A percentile compares a stretch with the other conserved stretches of the same genome.
phyloP scores from a whole-genome alignment of 768 basidiomycete species.

The Tephrocybe sp. region DNA sequence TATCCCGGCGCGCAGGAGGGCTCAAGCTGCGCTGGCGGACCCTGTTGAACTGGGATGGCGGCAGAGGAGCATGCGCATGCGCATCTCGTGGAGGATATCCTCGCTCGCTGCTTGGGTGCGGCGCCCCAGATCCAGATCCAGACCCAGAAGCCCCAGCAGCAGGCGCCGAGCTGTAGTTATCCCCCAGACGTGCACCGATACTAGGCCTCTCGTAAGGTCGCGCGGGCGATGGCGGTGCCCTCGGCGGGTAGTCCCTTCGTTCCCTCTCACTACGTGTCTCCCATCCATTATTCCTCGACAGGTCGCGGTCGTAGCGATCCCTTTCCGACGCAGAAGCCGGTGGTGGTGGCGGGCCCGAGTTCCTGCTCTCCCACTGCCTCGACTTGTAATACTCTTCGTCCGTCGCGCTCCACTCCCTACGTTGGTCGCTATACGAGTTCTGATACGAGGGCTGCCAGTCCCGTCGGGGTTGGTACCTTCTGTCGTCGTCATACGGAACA shows the following conservation, averaged over 20 bases:
- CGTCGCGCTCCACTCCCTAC: constrained; percentile 24
- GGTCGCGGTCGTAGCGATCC: constrained; percentile 37
- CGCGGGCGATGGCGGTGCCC: constrained; percentile 15
- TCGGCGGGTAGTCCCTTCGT: constrained; percentile 21
- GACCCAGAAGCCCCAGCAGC: neutral
- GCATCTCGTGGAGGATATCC: constrained; percentile 13
- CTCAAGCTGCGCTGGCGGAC: constrained; percentile 47
- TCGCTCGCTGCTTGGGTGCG: constrained; percentile 6
- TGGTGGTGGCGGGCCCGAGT: constrained; percentile 16
- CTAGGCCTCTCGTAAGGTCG: constrained; percentile 16
- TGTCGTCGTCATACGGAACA: constrained; percentile 31
- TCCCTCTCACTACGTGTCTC: constrained; percentile 41
- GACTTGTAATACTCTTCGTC: constrained; percentile 40
- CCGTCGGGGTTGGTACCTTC: constrained; percentile 27
- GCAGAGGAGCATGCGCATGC: constrained; percentile 11
- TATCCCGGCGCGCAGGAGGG: constrained; percentile 30
- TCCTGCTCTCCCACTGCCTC: constrained; percentile 32
- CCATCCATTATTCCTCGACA: constrained; percentile 31
- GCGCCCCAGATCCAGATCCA: too few relatives aligned
- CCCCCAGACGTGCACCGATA: constrained; percentile 19
- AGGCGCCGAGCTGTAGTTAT: constrained; percentile 10
- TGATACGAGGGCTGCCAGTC: constrained; percentile 25
- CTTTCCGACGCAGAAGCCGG: constrained; percentile 22
- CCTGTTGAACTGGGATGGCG: constrained; percentile 28
- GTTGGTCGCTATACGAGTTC: constrained; percentile 19